Percentiles rank a stretch among this genome's conserved stretches.
Evolutionary conservation across 2,329 filamentous ascomycete genomes (phyloP).

Genomic region (Clarireedia paspali): DNA sequence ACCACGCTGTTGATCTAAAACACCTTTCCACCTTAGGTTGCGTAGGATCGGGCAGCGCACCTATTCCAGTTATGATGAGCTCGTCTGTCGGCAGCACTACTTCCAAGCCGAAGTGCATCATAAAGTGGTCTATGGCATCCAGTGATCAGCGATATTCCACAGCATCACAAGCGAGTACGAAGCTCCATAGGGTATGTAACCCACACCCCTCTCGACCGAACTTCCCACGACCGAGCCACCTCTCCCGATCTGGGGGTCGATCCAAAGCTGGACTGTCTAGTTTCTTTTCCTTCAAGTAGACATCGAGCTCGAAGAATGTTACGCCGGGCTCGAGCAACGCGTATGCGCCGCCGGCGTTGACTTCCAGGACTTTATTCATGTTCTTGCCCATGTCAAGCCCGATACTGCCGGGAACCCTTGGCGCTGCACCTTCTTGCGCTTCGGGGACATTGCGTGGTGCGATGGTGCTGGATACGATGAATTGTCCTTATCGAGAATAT

Average conservation of each 20-base stretch:
- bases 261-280: conserved; percentile 35
- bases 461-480: conserved; percentile 22
- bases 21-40: background rate
- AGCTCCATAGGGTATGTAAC: conserved; percentile 40
- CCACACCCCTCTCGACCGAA: conserved; percentile 37
- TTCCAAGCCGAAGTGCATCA: conserved; percentile 36
- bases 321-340: conserved; percentile 49
- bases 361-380: conserved; percentile 45
- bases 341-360: conserved; percentile 41
- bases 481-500: conserved; percentile 35
- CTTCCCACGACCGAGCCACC: conserved; percentile 41
- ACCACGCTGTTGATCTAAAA: conserved; percentile 27
- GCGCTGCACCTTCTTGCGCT: conserved; percentile 44
- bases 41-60: conserved; percentile 29
- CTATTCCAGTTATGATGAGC: conserved; percentile 40
- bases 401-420: conserved; percentile 42
- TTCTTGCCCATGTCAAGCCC: conserved; percentile 43
- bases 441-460: conserved; percentile 31
- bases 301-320: conserved; percentile 42
- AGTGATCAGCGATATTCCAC: conserved; percentile 18
- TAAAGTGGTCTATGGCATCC: conserved; percentile 27
- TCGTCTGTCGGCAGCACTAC: conserved; percentile 39
- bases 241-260: conserved; percentile 32
- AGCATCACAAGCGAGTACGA: background rate
- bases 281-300: conserved; percentile 39